Evolutionary conservation across 768 basidiomycete genomes (phyloP).

Genomic region (Boletellus sp.): DNA sequence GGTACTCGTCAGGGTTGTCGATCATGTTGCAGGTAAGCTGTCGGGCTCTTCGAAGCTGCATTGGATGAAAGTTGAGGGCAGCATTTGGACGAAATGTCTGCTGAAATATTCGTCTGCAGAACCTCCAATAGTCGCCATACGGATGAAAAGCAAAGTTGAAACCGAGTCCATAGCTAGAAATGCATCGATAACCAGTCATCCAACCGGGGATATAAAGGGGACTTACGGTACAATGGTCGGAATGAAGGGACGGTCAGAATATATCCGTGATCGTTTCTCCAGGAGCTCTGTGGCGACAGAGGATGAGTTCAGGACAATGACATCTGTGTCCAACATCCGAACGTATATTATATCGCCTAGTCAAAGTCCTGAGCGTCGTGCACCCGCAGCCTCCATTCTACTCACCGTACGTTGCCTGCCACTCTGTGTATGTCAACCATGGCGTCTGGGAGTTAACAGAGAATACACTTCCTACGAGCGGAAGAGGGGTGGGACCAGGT

Average conservation of each 20-base stretch:
- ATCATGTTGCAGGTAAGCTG: not conserved
- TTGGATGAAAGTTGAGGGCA: not conserved
- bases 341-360: slow-evolving; percentile 1
- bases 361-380: too few species aligned
- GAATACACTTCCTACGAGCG: too few species aligned
- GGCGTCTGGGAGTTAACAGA: not conserved
- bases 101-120: slow-evolving; percentile 1
- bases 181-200: not conserved
- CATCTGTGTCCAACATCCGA: not conserved
- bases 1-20: not conserved
- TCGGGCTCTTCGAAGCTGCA: not conserved
- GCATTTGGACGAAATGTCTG: slow-evolving; percentile 1
- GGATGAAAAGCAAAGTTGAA: not conserved
- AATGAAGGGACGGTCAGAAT: slow-evolving; percentile 1
- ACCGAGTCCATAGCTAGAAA: not conserved
- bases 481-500: too few species aligned
- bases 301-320: not conserved
- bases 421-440: slow-evolving; percentile 6
- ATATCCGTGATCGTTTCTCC: not conserved
- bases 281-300: not conserved
- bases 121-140: not conserved
- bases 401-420: slow-evolving; percentile 6
- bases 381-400: not conserved
- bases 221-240: not conserved
- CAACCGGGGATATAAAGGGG: not conserved